Evolutionary conservation across 2,329 filamentous ascomycete species (phyloP), one percentile per base, ranked within the genome.

Genomic region (Cladosporium austrohemisphaericum): DNA sequence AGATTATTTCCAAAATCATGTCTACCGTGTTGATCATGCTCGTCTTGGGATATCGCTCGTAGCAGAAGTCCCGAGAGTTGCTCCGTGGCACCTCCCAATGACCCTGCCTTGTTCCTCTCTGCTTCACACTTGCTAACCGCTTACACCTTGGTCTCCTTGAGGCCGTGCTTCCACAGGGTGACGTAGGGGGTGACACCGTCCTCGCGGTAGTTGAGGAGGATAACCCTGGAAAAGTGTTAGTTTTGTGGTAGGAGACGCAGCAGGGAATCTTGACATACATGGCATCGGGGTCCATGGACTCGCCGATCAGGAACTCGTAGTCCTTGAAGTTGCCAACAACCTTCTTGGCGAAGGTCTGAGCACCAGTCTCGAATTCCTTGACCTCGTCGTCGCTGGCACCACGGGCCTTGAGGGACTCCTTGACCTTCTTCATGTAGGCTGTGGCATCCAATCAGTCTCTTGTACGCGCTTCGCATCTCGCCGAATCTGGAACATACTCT

Each of bases 201-300:
- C 71, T 95, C 91, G 65, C 93, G 92, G 83, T 95, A 98, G 81
- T 96, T 94, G 69, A 96, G 86, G 60, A 96, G 87, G 59, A 91
- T 78, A 64, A 95, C 78, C 83, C 87, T 91, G 23, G 4, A 14
- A 13, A 13, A 5, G 6, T 37, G 19, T 41, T 25, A 50, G 36
- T 16, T 22, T 28, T 10, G 7, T 20, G 18, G 19, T 10, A 26
- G 16, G 13, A 4, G 4, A 16, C 7, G 18, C 29, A 19, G n/a
- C 14, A 13, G 1, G 13, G 16, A 25, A 49, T n/a, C 19, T 23
- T 23, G n/a, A 80, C 86, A 66, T 77, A 93, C 93, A 96, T 95
- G 77, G 86, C 91, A 66, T 95, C 88, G 63, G 86, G 84, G 74
- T 94, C 82, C 88, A 95, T 94, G 63, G 83, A 86, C 79, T 93